Evolutionary conservation across 352 stramenopile genomes (phyloP).

Genomic region (Globisporangium cederbergense): DNA sequence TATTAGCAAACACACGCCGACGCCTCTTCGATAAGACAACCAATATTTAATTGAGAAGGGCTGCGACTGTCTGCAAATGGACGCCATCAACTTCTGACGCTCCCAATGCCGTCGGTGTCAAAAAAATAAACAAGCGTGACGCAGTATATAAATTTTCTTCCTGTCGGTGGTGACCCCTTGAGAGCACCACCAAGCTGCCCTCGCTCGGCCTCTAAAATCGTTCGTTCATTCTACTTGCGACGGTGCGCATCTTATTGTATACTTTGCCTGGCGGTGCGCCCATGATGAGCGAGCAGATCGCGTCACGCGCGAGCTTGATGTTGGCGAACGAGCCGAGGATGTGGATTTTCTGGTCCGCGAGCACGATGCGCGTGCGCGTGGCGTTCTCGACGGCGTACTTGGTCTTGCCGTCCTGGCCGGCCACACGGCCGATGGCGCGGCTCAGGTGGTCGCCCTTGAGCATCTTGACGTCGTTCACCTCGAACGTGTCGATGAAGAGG

Average conservation of each 20-base stretch:
- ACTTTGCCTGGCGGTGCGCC: constrained; percentile 99
- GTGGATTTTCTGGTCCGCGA: constrained; percentile 98
- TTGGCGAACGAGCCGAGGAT: constrained; percentile 98
- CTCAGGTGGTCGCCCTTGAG: constrained; percentile 98
- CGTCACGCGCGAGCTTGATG: constrained; percentile 96
- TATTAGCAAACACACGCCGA: background rate
- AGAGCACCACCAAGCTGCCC: background rate
- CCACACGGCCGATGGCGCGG: constrained; percentile 97
- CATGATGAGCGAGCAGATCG: constrained; percentile 91
- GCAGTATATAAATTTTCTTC: constrained; percentile 16
- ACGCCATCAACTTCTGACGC: background rate
- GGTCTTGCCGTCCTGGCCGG: constrained; percentile 99
- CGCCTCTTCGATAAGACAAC: background rate
- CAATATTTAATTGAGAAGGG: constrained; percentile 10
- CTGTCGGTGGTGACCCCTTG: background rate
- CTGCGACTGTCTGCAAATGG: background rate
- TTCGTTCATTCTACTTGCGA: constrained; percentile 98
- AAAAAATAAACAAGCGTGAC: constrained; percentile 5
- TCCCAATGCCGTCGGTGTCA: background rate
- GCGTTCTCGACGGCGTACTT: constrained; percentile 99
- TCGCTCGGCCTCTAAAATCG: constrained; percentile 71
- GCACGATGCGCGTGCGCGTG: constrained; percentile 97
- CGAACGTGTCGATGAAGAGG: constrained; percentile 98
- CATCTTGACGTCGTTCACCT: constrained; percentile 97
- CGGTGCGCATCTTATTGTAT: constrained; percentile 99